These are phyloP conservation scores for Lolium perenne DNA, from an alignment of 176 grass and related monocot genomes.

Conservation along the genomic window DNA sequence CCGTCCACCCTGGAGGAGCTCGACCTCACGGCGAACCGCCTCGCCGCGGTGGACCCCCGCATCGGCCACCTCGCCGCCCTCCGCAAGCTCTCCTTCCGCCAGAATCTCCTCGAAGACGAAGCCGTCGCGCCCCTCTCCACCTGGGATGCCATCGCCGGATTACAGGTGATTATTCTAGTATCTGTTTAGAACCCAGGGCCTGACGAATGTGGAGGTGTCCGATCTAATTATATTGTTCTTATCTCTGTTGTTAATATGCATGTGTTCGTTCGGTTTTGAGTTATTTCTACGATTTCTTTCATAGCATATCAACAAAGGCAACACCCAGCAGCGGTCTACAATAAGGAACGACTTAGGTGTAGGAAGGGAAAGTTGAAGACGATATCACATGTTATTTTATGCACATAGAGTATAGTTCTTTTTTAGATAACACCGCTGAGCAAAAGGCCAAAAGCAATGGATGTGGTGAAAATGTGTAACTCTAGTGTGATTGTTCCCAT, in stretches of 20 bases:
- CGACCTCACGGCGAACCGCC: conserved; percentile 91
- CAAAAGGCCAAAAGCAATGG: background rate
- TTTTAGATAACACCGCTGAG: background rate
- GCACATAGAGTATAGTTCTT: background rate
- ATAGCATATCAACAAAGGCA: background rate
- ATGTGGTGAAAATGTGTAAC: background rate
- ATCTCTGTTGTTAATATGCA: conserved; percentile 16
- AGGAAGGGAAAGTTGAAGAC: background rate
- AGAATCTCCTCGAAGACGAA: conserved; percentile 79
- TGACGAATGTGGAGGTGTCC: background rate
- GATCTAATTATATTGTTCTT: background rate
- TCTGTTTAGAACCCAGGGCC: background rate
- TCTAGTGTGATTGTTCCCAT: background rate
- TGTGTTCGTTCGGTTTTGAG: background rate
- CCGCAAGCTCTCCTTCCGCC: conserved; percentile 79
- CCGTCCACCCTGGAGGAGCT: conserved; percentile 80
- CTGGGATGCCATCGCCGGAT: conserved; percentile 68
- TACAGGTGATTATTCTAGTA: conserved; percentile 55
- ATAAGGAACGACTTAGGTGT: background rate
- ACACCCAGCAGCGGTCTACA: background rate
- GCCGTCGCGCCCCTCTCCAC: conserved; percentile 72
- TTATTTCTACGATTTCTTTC: background rate
- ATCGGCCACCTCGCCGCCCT: conserved; percentile 64
- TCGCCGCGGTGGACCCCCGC: conserved; percentile 65
- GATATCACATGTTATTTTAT: background rate